Evolutionary conservation across 2,329 filamentous ascomycete genomes (phyloP), one percentile per base, ranked within the genome.

Genomic region (Shiraia sp.): DNA sequence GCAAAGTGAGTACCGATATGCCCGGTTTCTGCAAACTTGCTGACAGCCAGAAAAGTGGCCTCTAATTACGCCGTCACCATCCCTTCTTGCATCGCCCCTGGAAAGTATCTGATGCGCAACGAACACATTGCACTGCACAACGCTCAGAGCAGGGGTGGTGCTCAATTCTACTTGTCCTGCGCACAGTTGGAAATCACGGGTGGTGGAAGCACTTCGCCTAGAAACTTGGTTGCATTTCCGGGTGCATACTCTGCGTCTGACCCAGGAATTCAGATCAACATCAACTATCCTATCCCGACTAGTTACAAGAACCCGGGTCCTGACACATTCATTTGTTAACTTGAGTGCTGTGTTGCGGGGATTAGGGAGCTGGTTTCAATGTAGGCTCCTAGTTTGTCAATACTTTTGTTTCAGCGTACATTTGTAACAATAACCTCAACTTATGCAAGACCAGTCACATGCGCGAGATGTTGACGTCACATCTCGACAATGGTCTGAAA

Each of bases 101-200:
- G 74, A 9, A 64, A 75, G 45, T 75, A 76, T 50, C 61, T 76
- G 13, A 55, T 75, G 8, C 67, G 73, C 8, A 65, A 72, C 13
- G 74, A 77, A 49, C 72, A 73, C 36, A 74, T 77, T 32, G 72
- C 65, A 2, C 59, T 76, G 12, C 72, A 74, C 45, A 65, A 70
- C 40, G 71, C 67, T 4, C 49, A 53, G 15, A 53, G 42, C 12
- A 47, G 52, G 4, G 61, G 59, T 7, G 66, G 66, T 30, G 68
- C 67, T 6, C 67, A 76, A 56, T 73, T 75, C 42, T 76, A 75
- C 53, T 65, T 74, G 23, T 66, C 65, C 9, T 76, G 74, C 51
- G 71, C 70, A 0, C 74, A 77, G 55, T 50, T 77, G 34, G 64
- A 71, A 42, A 63, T 76, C 42, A 66, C 62, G 5, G 67, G 66